Evolutionary conservation across 192 early-diverging fungal genomes (phyloP).

Genomic region (Coemansia asiatica): DNA sequence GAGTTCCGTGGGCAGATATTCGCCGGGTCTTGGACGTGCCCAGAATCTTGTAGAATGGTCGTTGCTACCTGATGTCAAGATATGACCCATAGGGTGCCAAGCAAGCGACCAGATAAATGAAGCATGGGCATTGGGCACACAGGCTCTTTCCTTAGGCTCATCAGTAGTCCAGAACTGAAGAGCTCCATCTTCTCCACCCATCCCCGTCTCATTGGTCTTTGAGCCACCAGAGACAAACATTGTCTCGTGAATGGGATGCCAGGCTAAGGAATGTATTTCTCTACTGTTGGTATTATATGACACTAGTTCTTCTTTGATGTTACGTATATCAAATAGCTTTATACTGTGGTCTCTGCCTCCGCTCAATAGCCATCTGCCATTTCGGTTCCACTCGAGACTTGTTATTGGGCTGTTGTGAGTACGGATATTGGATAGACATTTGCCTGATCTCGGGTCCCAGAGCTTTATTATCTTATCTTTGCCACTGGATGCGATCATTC

Average conservation of each 20-base stretch:
- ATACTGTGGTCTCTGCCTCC: constrained; percentile 88
- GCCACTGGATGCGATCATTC: constrained; percentile 87
- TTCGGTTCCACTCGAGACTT: constrained; percentile 91
- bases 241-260: constrained; percentile 94
- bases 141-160: constrained; percentile 43
- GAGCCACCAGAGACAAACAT: constrained; percentile 89
- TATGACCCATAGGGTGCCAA: constrained; percentile 96
- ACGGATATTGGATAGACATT: constrained; percentile 82
- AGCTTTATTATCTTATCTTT: constrained; percentile 95
- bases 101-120: constrained; percentile 92
- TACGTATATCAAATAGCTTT: constrained; percentile 93
- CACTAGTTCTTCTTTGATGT: constrained; percentile 82
- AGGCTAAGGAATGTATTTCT: constrained; percentile 85
- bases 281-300: constrained; percentile 80
- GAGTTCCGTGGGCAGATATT: constrained; percentile 44
- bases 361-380: constrained; percentile 95
- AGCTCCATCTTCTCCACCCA: constrained; percentile 54
- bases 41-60: constrained; percentile 96
- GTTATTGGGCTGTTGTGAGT: constrained; percentile 93
- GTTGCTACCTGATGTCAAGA: constrained; percentile 90
- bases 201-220: constrained; percentile 51
- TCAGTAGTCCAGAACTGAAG: constrained; percentile 79
- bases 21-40: constrained; percentile 88
- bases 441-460: constrained; percentile 94
- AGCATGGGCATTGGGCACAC: constrained; percentile 80